phyloP scores from a whole-genome alignment of 495 filamentous ascomycete genomes.

The Evansstolkia leycettana region DNA sequence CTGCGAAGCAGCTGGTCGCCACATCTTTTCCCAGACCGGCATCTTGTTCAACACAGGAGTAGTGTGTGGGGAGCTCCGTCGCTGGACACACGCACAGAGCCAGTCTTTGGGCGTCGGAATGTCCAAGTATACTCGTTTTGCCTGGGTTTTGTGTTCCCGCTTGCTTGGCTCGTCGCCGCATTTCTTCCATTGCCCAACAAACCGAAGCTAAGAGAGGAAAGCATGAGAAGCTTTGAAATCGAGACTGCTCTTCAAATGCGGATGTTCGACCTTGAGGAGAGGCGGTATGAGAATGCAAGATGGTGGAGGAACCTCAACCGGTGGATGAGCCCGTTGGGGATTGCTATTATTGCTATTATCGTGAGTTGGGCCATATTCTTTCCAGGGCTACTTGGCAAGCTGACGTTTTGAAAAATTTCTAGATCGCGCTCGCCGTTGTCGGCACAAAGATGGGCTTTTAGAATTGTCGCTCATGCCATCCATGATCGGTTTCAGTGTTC shows the following conservation, averaged over 20 bases:
- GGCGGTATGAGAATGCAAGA: constrained; percentile 63
- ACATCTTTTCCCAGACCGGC: constrained; percentile 54
- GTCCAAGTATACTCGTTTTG: constrained; percentile 80
- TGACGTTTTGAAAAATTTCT: constrained; percentile 9
- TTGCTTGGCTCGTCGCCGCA: constrained; percentile 79
- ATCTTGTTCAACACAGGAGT: constrained; percentile 18
- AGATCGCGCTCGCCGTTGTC: constrained; percentile 49
- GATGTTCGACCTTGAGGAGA: constrained; percentile 39
- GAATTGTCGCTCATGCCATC: neutral
- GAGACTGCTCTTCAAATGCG: constrained; percentile 34
- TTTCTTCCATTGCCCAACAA: constrained; percentile 64
- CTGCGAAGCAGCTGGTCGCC: constrained; percentile 55
- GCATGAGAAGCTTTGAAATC: constrained; percentile 16
- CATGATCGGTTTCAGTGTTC: no score
- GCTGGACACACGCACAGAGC: constrained; percentile 46
- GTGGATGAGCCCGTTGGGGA: constrained; percentile 67
- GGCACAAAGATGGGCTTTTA: constrained; percentile 36
- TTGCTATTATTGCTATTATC: constrained; percentile 64
- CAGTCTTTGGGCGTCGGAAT: constrained; percentile 54
- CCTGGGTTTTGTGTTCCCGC: constrained; percentile 74
- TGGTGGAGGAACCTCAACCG: constrained; percentile 95
- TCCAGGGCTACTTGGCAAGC: neutral
- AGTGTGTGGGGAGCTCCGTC: constrained; percentile 57
- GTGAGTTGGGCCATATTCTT: constrained; percentile 31
- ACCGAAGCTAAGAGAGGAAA: constrained; percentile 24